phyloP scores from a whole-genome alignment of 768 basidiomycete genomes.

The Lentinula boryana region DNA sequence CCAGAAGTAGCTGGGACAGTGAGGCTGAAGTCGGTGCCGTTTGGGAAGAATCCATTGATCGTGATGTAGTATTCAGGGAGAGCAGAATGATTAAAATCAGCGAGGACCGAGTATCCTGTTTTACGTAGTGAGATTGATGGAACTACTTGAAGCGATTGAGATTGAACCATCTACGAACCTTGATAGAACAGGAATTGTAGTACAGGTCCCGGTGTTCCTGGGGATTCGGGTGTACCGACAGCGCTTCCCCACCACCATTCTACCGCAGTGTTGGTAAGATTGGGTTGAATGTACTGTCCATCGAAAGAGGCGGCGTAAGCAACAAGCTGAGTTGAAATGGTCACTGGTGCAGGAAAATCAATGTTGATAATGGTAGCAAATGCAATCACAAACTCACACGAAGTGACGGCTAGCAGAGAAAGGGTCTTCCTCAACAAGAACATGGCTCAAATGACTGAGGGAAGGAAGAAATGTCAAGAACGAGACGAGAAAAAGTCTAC shows the following conservation, averaged over 20 bases:
- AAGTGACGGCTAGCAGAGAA: neutral
- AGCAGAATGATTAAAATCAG: neutral
- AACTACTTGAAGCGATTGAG: neutral
- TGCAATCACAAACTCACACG: neutral
- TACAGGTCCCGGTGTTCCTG: conserved; percentile 10
- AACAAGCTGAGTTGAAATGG: neutral
- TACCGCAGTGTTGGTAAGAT: conserved; percentile 11
- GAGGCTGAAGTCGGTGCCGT: conserved; percentile 13
- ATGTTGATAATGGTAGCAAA: neutral
- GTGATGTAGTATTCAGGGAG: conserved; percentile 12
- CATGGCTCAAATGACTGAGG: neutral
- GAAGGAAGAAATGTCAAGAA: neutral
- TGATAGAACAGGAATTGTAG: conserved; percentile 17
- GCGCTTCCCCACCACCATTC: conserved; percentile 20
- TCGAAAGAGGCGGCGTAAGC: conserved; percentile 9
- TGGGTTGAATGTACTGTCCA: conserved; percentile 14
- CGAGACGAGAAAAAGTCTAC: neutral
- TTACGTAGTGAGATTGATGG: neutral
- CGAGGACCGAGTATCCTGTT: conserved; percentile 3
- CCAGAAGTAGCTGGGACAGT: conserved; percentile 12
- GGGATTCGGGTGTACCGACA: conserved; percentile 4
- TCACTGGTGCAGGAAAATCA: neutral
- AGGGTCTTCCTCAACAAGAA: neutral
- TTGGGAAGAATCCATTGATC: conserved; percentile 14
- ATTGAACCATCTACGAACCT: conserved; percentile 5